Conservation (phyloP, 805 yeast genomes). For the Candida caryicola region DNA sequence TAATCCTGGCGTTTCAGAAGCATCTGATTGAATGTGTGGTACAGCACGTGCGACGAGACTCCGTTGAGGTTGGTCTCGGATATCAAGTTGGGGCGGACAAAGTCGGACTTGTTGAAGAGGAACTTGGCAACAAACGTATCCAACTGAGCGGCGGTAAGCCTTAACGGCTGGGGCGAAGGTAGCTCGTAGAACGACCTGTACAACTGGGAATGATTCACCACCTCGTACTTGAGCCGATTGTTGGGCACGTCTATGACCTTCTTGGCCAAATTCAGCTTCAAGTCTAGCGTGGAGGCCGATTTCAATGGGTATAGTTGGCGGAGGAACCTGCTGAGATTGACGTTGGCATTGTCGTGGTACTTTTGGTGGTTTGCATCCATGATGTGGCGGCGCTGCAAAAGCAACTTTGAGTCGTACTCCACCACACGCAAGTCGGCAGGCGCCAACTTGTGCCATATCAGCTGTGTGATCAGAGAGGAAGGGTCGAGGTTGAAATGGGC, state of each 20-base stretch:
- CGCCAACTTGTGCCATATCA: neutral
- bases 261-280: slow-evolving; percentile 1
- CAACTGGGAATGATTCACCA: slow-evolving; percentile 25
- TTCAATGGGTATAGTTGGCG: slow-evolving; percentile 19
- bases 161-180: slow-evolving; percentile 24
- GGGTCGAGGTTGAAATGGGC: neutral
- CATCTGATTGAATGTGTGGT: slow-evolving; percentile 18
- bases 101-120: slow-evolving; percentile 19
- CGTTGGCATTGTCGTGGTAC: neutral
- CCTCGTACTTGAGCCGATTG: slow-evolving; percentile 12
- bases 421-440: neutral
- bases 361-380: neutral
- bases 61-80: slow-evolving; percentile 9
- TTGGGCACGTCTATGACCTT: slow-evolving; percentile 4
- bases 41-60: slow-evolving; percentile 3
- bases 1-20: slow-evolving; percentile 19
- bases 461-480: neutral
- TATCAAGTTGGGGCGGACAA: slow-evolving; percentile 24
- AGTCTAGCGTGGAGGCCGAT: neutral
- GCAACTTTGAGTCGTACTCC: neutral
- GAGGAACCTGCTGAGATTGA: slow-evolving; percentile 11
- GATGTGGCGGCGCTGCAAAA: neutral
- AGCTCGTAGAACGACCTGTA: slow-evolving; percentile 24
- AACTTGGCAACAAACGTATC: slow-evolving; percentile 26
- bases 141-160: slow-evolving; percentile 24